Conservation (phyloP, 225 moss, liverwort and hornwort genomes). For the Sphagnum contortum region DNA sequence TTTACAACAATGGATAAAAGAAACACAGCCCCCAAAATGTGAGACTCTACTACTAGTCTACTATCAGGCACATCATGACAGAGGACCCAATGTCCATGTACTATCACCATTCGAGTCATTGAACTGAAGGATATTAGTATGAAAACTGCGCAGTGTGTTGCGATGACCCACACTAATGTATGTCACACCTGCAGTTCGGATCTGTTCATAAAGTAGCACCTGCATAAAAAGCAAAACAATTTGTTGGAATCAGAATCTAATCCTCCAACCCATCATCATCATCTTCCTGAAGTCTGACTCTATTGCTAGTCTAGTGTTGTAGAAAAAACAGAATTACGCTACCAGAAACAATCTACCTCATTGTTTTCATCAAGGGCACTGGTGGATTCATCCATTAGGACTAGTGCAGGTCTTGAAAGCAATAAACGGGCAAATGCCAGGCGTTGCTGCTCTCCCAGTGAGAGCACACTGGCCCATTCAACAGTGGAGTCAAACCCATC, state of each 20-base stretch:
- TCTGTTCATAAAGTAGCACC: not conserved
- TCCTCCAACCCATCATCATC: too few species aligned
- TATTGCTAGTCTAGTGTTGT: too few species aligned
- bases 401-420: slow-evolving; percentile 73
- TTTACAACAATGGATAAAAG: too few species aligned
- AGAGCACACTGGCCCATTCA: slow-evolving; percentile 94
- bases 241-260: not conserved
- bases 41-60: too few species aligned
- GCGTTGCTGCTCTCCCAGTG: slow-evolving; percentile 93
- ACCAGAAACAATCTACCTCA: slow-evolving; percentile 37
- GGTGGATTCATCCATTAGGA: slow-evolving; percentile 90
- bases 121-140: not conserved
- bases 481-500: slow-evolving; percentile 90
- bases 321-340: too few species aligned
- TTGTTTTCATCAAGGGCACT: slow-evolving; percentile 96
- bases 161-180: slow-evolving; percentile 7
- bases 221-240: not conserved
- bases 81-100: too few species aligned
- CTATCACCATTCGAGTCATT: not conserved
- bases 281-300: too few species aligned
- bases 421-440: slow-evolving; percentile 96
- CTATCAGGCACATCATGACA: too few species aligned
- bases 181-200: slow-evolving; percentile 4
- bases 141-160: not conserved
- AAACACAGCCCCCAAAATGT: too few species aligned